Base-by-base conservation (phyloP, 345 rosid species). In the Aegle marmelos region DNA sequence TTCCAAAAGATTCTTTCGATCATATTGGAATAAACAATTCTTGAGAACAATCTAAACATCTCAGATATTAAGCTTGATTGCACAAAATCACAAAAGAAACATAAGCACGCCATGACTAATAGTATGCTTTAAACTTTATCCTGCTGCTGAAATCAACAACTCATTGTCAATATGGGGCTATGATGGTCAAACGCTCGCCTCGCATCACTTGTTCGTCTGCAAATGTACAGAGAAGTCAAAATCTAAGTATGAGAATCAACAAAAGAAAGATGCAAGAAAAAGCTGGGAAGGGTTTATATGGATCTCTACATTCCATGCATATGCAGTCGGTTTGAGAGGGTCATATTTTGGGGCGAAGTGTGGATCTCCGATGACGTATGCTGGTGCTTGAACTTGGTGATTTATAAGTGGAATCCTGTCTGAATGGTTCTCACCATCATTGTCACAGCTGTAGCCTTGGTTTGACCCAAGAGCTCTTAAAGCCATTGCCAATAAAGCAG, bases 391-490 rank as follows among this genome's bases (percentile, higher is more conserved):
- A 71, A 54, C 66, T 58, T 60, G 78, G 59, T 68, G 85, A 59
- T 70, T 78, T 60, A 84, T 39, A 57, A 89, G 86, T 1, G 89
- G 88, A 57, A 80, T 78, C 77, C 87, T 87, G 4, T 61, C 57
- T 2, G 77, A 80, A 17, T 57, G 17, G 59, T 45, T 72, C 27
- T 82, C 87, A 14, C 85, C 87, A 11, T 86, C 84, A 8, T 79
- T 83, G 4, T 84, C 88, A 9, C 70, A 72, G 71, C 70, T 56
- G 33, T 76, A 48, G 73, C 60, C 31, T 21, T 37, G 68, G 72
- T 72, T 74, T 65, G 76, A 48, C 27, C 79, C 80, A 5, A 80
- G 34, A 28, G 87, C 78, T 83, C 78, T 84, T 53, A 90, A 71
- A 34, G 72, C 83, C 87, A 82, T 75, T 25, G 88, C 83, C 66